phyloP scores from a whole-genome alignment of 2,329 filamentous ascomycete genomes.

The Venturia oleaginea region DNA sequence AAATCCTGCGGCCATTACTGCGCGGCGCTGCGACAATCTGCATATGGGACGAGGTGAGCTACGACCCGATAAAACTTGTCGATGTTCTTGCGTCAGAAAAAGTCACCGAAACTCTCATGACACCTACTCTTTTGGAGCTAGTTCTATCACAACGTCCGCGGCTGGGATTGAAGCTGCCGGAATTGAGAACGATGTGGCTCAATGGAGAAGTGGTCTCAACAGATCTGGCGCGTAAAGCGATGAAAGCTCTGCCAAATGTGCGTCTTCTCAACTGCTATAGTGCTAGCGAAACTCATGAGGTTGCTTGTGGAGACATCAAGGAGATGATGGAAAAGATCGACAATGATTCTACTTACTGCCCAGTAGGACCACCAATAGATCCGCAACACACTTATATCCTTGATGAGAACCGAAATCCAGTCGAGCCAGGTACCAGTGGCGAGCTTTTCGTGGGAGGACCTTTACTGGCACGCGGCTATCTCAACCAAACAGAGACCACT shows the following conservation, averaged over 20 bases:
- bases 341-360: slow-evolving; percentile 53
- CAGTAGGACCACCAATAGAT: slow-evolving; percentile 63
- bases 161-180: slow-evolving; percentile 53
- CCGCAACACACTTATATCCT: slow-evolving; percentile 63
- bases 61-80: slow-evolving; percentile 66
- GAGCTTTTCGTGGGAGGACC: slow-evolving; percentile 70
- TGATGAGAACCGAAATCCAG: slow-evolving; percentile 56
- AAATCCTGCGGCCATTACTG: slow-evolving; percentile 67
- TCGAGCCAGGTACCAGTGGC: slow-evolving; percentile 54
- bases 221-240: slow-evolving; percentile 60
- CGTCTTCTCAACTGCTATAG: slow-evolving; percentile 73
- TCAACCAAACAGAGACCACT: slow-evolving; percentile 71
- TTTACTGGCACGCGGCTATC: slow-evolving; percentile 65
- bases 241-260: slow-evolving; percentile 58
- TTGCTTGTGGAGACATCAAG: slow-evolving; percentile 66
- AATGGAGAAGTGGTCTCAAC: slow-evolving; percentile 78
- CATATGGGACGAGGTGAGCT: slow-evolving; percentile 67
- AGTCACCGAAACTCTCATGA: slow-evolving; percentile 77
- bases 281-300: slow-evolving; percentile 73
- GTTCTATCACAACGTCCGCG: slow-evolving; percentile 61
- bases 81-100: slow-evolving; percentile 56
- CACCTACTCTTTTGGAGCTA: slow-evolving; percentile 66
- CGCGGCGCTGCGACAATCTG: slow-evolving; percentile 68
- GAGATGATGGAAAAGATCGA: slow-evolving; percentile 47
- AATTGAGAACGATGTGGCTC: slow-evolving; percentile 64